These are phyloP conservation scores for Botrytis byssoidea DNA, from an alignment of 2,329 filamentous ascomycete genomes.

Conservation along the genomic window DNA sequence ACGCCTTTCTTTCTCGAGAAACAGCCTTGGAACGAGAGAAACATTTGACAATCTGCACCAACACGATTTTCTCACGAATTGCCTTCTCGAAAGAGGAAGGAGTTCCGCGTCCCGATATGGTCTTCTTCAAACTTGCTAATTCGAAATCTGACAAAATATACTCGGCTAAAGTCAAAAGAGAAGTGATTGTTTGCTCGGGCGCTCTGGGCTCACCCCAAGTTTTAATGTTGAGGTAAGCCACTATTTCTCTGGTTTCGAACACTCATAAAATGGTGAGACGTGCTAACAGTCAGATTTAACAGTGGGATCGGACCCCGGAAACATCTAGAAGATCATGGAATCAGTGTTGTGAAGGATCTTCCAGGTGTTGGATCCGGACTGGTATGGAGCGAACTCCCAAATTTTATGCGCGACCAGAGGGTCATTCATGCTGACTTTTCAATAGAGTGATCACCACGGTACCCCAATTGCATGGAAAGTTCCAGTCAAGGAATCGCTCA, in stretches of 20 bases:
- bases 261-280: background rate
- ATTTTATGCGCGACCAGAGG: background rate
- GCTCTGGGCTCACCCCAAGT: conserved; percentile 20
- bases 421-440: background rate
- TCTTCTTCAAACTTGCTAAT: conserved; percentile 13
- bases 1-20: conserved; percentile 21
- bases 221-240: conserved; percentile 21
- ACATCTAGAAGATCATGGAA: conserved; percentile 19
- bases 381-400: background rate
- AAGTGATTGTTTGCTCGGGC: conserved; percentile 22
- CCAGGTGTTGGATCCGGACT: conserved; percentile 19
- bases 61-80: conserved; percentile 16
- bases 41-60: conserved; percentile 22
- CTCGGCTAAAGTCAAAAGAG: conserved; percentile 16
- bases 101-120: background rate
- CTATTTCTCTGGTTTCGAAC: background rate
- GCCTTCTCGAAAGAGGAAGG: background rate
- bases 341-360: conserved; percentile 17
- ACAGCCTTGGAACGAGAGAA: conserved; percentile 14
- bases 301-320: conserved; percentile 21
- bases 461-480: conserved; percentile 22
- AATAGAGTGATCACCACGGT: conserved; percentile 18
- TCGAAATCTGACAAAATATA: conserved; percentile 6
- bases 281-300: background rate
- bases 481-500: conserved; percentile 19